These are phyloP conservation scores for Marchantia paleacea DNA, from an alignment of 225 moss, liverwort and hornwort species.

Conservation along the genomic window DNA sequence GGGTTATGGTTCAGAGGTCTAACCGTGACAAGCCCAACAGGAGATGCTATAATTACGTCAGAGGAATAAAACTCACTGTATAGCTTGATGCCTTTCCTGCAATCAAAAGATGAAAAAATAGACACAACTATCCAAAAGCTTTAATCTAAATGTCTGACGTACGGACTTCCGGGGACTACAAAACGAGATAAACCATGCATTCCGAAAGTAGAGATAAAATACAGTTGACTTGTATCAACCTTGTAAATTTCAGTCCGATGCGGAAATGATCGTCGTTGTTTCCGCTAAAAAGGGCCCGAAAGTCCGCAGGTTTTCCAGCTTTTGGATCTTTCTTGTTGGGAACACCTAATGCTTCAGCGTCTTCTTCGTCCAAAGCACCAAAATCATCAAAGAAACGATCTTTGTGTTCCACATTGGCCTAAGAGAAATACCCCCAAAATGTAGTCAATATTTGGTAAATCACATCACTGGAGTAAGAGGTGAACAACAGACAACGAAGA, in stretches of 20 bases:
- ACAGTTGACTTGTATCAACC: slow-evolving; percentile 39
- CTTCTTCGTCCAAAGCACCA: slow-evolving; percentile 63
- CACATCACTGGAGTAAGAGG: too few relatives aligned
- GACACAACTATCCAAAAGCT: slow-evolving; percentile 4
- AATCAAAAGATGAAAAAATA: neutral
- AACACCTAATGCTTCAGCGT: slow-evolving; percentile 26
- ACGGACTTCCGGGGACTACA: neutral
- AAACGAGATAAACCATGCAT: neutral
- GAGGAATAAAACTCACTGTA: slow-evolving; percentile 90
- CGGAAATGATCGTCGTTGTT: slow-evolving; percentile 98
- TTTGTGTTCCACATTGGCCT: slow-evolving; percentile 90
- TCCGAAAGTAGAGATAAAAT: neutral
- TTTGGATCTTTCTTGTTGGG: slow-evolving; percentile 40
- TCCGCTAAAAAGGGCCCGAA: slow-evolving; percentile 74
- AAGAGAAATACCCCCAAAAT: neutral
- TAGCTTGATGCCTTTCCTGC: slow-evolving; percentile 90
- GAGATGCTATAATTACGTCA: slow-evolving; percentile 84
- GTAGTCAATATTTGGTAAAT: too few relatives aligned
- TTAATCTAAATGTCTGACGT: neutral
- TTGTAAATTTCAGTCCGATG: slow-evolving; percentile 88
- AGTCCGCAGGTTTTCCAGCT: slow-evolving; percentile 79
- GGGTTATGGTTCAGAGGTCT: neutral
- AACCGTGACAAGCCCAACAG: slow-evolving; percentile 85
- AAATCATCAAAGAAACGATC: slow-evolving; percentile 86
- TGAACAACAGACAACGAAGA: too few relatives aligned